Evolutionary conservation across 768 basidiomycete species (phyloP), one percentile per base, ranked within the genome.

Genomic region (Tricholoma sp.): DNA sequence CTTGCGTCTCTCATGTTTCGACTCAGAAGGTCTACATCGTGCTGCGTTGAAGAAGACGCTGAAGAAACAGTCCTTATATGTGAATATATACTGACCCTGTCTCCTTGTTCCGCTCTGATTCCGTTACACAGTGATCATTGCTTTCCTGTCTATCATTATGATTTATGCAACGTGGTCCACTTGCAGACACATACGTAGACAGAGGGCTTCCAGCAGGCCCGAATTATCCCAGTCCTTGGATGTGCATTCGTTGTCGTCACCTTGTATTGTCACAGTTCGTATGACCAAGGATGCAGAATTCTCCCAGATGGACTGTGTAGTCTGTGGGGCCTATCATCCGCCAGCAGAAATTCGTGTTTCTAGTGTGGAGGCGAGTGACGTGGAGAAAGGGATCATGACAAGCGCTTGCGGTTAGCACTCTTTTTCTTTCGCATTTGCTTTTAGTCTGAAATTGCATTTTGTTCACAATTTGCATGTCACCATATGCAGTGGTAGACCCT

Each of bases 101-200:
- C 47, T 32, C 47, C 39, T 41, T 45, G 11, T 28, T 49, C 8
- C 24, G 7, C 29, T 11, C 50, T 56, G 17, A 54, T 33, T 24
- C 18, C 24, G 13, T 12, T n/a, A 44, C 17, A 15, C 33, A 62
- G 61, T 57, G 56, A 54, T 62, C 12, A 53, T 59, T 4, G 24
- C 55, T 34, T 37, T 62, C 47, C 42, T 62, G 33, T 50, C 56
- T 20, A 55, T 57, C 39, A 20, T 53, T 8, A 54, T 56, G 33
- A 34, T 54, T 41, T 59, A 54, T 20, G 49, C 55, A 10, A 34
- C 55, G 10, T 59, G 56, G 47, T 45, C 53, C 37, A 62, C 58
- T 18, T 57, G 28, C 42, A 45, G 32, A 36, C 51, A 44, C 24
- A 37, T 59, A 18, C 24, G 52, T 44, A 50, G 37, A 32, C 55